Evolutionary conservation across 108 stramenopile genomes (phyloP).

Genomic region (Discostella pseudostelligera): DNA sequence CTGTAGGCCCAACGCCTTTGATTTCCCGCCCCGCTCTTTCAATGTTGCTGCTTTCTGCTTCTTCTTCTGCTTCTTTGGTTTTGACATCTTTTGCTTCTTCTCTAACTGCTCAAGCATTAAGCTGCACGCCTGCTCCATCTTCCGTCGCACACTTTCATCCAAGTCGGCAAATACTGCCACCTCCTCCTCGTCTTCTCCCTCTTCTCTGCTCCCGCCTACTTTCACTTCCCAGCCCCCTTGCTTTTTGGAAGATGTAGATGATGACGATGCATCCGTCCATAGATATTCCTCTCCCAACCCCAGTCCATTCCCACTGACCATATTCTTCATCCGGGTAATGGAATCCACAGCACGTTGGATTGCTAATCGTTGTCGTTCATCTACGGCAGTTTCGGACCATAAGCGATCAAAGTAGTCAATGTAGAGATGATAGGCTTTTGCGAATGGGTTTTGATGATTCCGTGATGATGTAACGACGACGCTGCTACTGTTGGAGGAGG

Average conservation of each 20-base stretch:
- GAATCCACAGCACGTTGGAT: conserved; percentile 33
- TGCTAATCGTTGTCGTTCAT: conserved; percentile 21
- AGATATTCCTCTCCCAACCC: conserved; percentile 25
- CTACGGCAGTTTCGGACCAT: conserved; percentile 41
- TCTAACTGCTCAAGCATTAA: conserved; percentile 33
- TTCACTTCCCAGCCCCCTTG: no score
- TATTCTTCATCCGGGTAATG: conserved; percentile 27
- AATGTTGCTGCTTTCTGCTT: background rate
- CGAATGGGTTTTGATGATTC: conserved; percentile 19
- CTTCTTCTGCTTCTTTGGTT: background rate
- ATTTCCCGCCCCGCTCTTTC: background rate
- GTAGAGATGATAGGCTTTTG: conserved; percentile 41
- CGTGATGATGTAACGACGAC: background rate
- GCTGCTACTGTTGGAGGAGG: no score
- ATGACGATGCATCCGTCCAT: background rate
- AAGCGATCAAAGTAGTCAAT: conserved; percentile 43
- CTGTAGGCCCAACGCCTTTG: background rate
- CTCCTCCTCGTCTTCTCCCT: conserved; percentile 7
- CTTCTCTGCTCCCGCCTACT: background rate
- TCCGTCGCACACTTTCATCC: conserved; percentile 14
- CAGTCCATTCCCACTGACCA: conserved; percentile 19
- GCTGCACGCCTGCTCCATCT: conserved; percentile 37
- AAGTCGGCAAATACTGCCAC: conserved; percentile 21
- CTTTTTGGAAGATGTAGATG: background rate
- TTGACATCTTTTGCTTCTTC: background rate